Evolutionary conservation across 2,329 filamentous ascomycete species (phyloP).

Genomic region (Phaeosphaeriaceae sp.): DNA sequence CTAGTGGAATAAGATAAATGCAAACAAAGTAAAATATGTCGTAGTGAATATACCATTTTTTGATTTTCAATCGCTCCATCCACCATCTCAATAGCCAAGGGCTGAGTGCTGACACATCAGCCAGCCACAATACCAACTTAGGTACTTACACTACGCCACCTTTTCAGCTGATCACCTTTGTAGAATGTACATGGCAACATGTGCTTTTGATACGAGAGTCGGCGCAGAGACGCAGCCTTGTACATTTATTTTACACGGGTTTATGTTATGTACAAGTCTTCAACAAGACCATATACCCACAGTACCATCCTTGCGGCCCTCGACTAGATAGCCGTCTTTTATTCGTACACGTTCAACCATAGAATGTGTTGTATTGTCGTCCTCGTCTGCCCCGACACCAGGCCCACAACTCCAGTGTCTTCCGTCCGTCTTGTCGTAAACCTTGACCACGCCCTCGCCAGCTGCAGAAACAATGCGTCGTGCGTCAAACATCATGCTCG

Average conservation of each 20-base stretch:
- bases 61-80: too few species aligned
- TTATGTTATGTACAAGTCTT: constrained; percentile 18
- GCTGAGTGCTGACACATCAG: too few species aligned
- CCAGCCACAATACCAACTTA: too few species aligned
- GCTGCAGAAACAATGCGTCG: constrained; percentile 89
- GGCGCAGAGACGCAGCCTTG: neutral
- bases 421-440: constrained; percentile 97
- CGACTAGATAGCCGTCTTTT: constrained; percentile 91
- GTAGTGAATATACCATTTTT: too few species aligned
- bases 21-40: neutral
- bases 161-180: too few species aligned
- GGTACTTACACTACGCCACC: too few species aligned
- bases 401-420: constrained; percentile 96
- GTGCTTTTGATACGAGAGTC: neutral
- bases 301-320: constrained; percentile 84
- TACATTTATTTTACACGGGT: neutral
- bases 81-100: too few species aligned
- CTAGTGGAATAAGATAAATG: constrained; percentile 15
- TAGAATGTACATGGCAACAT: too few species aligned
- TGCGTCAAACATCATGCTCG: constrained; percentile 95
- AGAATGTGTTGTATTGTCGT: constrained; percentile 62
- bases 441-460: constrained; percentile 91
- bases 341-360: constrained; percentile 83
- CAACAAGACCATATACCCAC: constrained; percentile 79
- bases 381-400: constrained; percentile 70